Evolutionary conservation across 2,329 filamentous ascomycete genomes (phyloP).

Genomic region (Cadophora sp.): DNA sequence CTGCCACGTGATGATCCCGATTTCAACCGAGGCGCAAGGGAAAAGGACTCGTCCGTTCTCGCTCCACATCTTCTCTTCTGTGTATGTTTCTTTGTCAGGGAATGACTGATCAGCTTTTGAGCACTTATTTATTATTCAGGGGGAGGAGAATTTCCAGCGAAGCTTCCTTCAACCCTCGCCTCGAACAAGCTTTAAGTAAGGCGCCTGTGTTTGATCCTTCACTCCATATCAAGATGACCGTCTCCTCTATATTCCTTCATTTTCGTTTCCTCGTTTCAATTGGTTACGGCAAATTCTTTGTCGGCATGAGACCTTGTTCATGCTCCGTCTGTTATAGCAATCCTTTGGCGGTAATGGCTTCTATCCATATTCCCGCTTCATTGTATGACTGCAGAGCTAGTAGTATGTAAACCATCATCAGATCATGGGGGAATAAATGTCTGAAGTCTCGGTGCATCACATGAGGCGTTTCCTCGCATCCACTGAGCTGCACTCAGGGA

Average conservation of each 20-base stretch:
- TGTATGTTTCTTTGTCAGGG: no score
- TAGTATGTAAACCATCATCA: background rate
- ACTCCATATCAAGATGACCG: background rate
- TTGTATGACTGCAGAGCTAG: conserved; percentile 1
- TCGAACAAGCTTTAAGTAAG: background rate
- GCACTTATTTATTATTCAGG: background rate
- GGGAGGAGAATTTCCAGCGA: background rate
- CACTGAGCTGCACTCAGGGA: background rate
- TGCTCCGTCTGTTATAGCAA: background rate
- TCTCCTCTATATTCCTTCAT: conserved; percentile 11
- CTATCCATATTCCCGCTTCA: conserved; percentile 6
- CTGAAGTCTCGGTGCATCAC: conserved; percentile 10
- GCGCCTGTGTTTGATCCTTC: conserved; percentile 3
- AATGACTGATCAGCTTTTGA: background rate
- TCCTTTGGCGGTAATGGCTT: background rate
- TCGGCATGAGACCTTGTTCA: background rate
- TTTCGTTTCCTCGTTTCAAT: background rate
- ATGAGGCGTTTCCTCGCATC: background rate
- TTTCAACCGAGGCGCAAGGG: background rate
- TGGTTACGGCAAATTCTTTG: background rate
- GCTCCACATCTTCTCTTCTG: background rate
- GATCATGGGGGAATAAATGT: background rate
- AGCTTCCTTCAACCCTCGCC: background rate
- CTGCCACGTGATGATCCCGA: background rate
- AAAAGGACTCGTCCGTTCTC: background rate